Base-by-base conservation (phyloP, 2,329 filamentous ascomycete genomes). In the Fusarium austroafricanum region DNA sequence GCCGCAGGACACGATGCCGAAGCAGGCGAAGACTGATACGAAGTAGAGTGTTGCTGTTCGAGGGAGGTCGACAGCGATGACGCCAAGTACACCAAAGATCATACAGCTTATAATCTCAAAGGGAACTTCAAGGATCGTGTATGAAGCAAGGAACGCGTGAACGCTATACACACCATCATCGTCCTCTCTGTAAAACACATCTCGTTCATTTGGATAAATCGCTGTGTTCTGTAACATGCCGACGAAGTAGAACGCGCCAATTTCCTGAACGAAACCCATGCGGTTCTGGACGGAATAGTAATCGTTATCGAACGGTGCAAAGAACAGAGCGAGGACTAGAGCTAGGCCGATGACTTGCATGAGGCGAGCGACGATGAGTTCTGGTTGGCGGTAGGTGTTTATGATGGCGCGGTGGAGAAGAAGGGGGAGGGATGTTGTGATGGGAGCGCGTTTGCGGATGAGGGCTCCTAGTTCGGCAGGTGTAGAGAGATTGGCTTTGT, bases 141-240 rank as follows among this genome's bases (percentile, higher is more conserved):
- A 94, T 21, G 89, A 87, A 1, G 88, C 79, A 26, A 93, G 84
- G 78, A 94, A 94, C 0, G 90, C 87, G 67, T 91, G 89, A 2
- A 90, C 86, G 6, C 87, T 83, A 74, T 94, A 94, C 3, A 90
- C 88, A 9, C 87, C 85, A 75, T 94, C 92, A 62, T 90, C 90
- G 70, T 92, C 86, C 78, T 94, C 92, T 68, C 89, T 86, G 73
- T 93, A 92, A 75, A 93, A 94, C 1, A 93, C 90, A 57, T 92
- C 90, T 6, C 90, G 84, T 73, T 93, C 91, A 39, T 81, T 81
- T 0, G 91, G 91, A 73, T 93, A 93, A 10, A 92, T 84, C 5
- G 90, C 90, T 6, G 93, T 89, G 72, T 93, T 93, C 76, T 94
- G 90, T 14, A 94, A 83, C 90, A 94, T 93, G 28, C 91, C 91